Evolutionary conservation across 1,139 yeast species (phyloP).

Genomic region (Pichia sp.): DNA sequence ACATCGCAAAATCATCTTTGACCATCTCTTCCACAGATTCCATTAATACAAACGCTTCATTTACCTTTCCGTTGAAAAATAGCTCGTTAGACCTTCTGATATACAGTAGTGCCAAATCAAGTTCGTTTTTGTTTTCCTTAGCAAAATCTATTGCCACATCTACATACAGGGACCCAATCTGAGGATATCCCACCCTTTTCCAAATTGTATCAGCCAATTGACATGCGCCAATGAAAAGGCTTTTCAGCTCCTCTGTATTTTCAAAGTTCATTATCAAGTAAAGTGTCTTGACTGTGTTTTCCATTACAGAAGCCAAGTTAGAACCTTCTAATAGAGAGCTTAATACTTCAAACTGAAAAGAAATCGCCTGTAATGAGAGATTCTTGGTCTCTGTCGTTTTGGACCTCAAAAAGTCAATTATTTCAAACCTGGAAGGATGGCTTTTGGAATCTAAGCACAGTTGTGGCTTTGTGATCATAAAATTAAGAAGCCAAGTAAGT

Average conservation of each 20-base stretch:
- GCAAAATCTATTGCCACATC: slow-evolving; percentile 35
- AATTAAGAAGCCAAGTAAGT: slow-evolving; percentile 73
- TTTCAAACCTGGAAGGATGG: slow-evolving; percentile 41
- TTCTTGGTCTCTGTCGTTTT: slow-evolving; percentile 46
- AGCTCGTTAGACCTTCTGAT: slow-evolving; percentile 30
- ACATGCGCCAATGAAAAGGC: slow-evolving; percentile 38
- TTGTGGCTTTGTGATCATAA: slow-evolving; percentile 60
- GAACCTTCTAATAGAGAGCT: slow-evolving; percentile 46
- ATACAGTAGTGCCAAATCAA: slow-evolving; percentile 23
- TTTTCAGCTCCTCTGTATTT: slow-evolving; percentile 20
- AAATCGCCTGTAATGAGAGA: slow-evolving; percentile 44
- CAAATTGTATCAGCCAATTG: slow-evolving; percentile 42
- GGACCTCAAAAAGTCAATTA: slow-evolving; percentile 52
- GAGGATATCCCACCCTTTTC: slow-evolving; percentile 41
- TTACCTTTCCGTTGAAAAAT: slow-evolving; percentile 34
- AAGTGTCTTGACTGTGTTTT: slow-evolving; percentile 45
- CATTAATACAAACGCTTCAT: slow-evolving; percentile 26
- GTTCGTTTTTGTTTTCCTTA: slow-evolving; percentile 14
- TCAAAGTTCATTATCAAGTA: slow-evolving; percentile 40
- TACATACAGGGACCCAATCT: slow-evolving; percentile 37
- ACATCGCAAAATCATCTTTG: slow-evolving; percentile 27
- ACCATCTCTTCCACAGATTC: slow-evolving; percentile 13
- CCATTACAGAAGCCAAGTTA: slow-evolving; percentile 37
- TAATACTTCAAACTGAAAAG: slow-evolving; percentile 52
- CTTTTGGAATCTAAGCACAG: slow-evolving; percentile 35